phyloP scores from a whole-genome alignment of 129 eudicot species.

The Pulicaria dysenterica region DNA sequence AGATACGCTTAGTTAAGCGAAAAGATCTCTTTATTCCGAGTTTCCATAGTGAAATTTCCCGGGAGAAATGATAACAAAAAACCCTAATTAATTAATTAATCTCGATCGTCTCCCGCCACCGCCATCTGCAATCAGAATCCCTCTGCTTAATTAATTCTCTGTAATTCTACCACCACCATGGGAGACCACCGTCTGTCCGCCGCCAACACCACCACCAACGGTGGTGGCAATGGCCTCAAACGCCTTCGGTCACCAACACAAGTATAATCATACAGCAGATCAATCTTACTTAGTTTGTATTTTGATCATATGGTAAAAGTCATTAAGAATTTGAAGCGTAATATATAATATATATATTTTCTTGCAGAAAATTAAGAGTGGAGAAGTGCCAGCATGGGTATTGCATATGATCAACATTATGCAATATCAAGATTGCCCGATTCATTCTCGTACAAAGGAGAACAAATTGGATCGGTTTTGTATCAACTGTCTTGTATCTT shows the following conservation, averaged over 20 bases:
- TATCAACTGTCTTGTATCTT: constrained; percentile 37
- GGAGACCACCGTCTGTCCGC: background rate
- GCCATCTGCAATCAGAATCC: too few species aligned
- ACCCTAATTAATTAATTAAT: too few species aligned
- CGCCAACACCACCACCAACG: background rate
- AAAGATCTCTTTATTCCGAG: too few species aligned
- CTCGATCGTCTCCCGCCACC: too few species aligned
- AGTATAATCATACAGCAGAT: background rate
- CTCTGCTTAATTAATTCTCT: too few species aligned
- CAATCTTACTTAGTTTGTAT: too few species aligned
- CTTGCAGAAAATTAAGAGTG: constrained; percentile 23
- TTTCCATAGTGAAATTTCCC: too few species aligned
- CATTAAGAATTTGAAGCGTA: too few species aligned
- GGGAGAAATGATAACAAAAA: too few species aligned
- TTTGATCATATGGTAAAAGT: background rate
- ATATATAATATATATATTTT: background rate
- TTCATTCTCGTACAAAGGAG: constrained; percentile 29
- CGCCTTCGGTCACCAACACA: constrained; percentile 20
- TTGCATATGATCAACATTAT: constrained; percentile 32
- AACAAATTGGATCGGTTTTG: constrained; percentile 50
- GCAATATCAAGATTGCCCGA: constrained; percentile 33
- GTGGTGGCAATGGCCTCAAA: constrained; percentile 20
- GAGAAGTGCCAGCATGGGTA: constrained; percentile 46
- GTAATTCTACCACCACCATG: constrained; percentile 9
- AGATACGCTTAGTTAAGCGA: too few species aligned